These are phyloP conservation scores for Lecanicillium sp. DNA, from an alignment of 2,329 filamentous ascomycete species.

Conservation along the genomic window DNA sequence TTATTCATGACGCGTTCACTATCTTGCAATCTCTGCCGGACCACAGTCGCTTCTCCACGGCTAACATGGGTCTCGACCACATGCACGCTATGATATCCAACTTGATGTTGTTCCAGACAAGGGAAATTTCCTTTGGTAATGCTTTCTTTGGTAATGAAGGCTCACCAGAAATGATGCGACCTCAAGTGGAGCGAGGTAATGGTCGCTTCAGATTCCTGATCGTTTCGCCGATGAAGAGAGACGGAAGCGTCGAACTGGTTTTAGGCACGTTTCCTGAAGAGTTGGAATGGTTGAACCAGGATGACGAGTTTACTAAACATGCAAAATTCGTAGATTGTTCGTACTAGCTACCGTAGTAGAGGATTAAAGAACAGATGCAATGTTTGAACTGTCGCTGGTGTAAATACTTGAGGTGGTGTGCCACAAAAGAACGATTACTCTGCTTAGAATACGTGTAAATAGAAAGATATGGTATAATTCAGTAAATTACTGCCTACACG, in stretches of 20 bases:
- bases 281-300: slow-evolving; percentile 16
- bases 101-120: slow-evolving; percentile 20
- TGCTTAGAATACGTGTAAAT: too few species aligned
- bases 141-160: slow-evolving; percentile 18
- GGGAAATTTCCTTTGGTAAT: slow-evolving; percentile 20
- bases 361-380: background rate
- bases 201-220: slow-evolving; percentile 17
- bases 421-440: too few species aligned
- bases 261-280: slow-evolving; percentile 20
- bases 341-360: background rate
- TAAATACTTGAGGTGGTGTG: too few species aligned
- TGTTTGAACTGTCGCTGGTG: too few species aligned
- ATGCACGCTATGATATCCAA: slow-evolving; percentile 22
- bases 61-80: slow-evolving; percentile 19
- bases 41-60: slow-evolving; percentile 15
- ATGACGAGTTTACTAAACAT: slow-evolving; percentile 19
- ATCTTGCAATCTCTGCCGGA: slow-evolving; percentile 18
- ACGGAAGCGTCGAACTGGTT: slow-evolving; percentile 21
- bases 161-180: slow-evolving; percentile 19
- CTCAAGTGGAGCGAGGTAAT: slow-evolving; percentile 18
- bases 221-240: slow-evolving; percentile 19
- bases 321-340: slow-evolving; percentile 13
- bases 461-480: too few species aligned
- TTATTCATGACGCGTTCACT: slow-evolving; percentile 21
- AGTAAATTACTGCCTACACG: too few species aligned